Percentiles rank a stretch among this genome's conserved stretches.
Conservation (phyloP, 805 yeast genomes). For the Saccharomyces eubayanus region DNA sequence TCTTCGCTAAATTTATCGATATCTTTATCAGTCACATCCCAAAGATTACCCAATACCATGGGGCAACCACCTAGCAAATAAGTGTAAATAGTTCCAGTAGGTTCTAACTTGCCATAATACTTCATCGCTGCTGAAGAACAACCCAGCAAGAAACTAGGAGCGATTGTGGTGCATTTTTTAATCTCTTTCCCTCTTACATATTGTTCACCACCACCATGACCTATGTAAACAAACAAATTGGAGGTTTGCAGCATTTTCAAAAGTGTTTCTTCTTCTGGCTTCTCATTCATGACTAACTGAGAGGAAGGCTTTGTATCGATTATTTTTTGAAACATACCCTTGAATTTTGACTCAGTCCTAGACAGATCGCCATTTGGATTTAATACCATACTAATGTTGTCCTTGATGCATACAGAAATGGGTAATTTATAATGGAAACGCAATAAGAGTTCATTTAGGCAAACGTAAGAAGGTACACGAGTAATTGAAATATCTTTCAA, state of each 20-base stretch:
- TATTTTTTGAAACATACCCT: constrained; percentile 32
- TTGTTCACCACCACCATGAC: constrained; percentile 96
- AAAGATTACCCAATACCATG: constrained; percentile 72
- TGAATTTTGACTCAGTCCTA: constrained; percentile 56
- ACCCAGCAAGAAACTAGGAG: constrained; percentile 70
- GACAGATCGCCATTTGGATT: constrained; percentile 77
- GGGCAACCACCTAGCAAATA: constrained; percentile 79
- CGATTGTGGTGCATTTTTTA: constrained; percentile 35
- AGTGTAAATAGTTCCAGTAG: constrained; percentile 67
- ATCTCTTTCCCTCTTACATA: constrained; percentile 52
- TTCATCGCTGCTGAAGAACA: constrained; percentile 78
- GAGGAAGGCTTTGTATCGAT: constrained; percentile 34
- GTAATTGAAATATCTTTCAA: constrained; percentile 51
- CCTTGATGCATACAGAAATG: constrained; percentile 17
- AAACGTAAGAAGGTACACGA: constrained; percentile 60
- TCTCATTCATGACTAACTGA: constrained; percentile 44
- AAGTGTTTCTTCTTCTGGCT: constrained; percentile 53
- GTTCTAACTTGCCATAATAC: constrained; percentile 51
- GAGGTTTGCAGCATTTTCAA: constrained; percentile 34
- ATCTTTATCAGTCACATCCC: constrained; percentile 98
- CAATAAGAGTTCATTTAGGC: constrained; percentile 35
- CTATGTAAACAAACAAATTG: constrained; percentile 65
- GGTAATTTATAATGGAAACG: constrained; percentile 2
- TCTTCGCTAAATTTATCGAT: constrained; percentile 67
- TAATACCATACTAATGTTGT: constrained; percentile 51